Percentiles rank a stretch among this genome's conserved stretches.
These are phyloP conservation scores for Candida xiaguanensis DNA, from an alignment of 805 yeast species.

Conservation along the genomic window DNA sequence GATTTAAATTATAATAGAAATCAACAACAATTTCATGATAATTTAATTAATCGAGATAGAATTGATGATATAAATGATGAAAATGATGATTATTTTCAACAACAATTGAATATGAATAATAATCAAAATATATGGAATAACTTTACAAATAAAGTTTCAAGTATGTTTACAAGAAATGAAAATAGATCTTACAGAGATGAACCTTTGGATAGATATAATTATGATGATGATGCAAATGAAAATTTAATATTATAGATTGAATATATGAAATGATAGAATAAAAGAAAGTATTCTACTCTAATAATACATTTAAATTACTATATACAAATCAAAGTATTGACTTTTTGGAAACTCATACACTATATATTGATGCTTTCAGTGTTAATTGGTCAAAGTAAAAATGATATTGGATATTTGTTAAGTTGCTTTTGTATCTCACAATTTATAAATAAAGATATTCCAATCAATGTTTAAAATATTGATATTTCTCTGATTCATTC, in stretches of 20 bases:
- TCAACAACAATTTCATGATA: slow-evolving; percentile 21
- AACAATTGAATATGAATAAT: neutral
- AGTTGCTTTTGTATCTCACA: no score
- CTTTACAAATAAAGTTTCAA: neutral
- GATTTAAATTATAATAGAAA: slow-evolving; percentile 25
- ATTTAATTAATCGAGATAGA: slow-evolving; percentile 15
- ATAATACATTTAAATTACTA: neutral
- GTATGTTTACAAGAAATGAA: neutral
- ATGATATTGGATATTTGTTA: no score
- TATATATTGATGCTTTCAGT: no score
- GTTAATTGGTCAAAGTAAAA: no score
- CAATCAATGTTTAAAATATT: no score
- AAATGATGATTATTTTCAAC: neutral
- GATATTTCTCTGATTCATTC: no score
- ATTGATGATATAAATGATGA: neutral
- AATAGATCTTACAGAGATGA: slow-evolving; percentile 15
- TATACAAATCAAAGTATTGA: no score
- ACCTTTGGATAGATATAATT: slow-evolving; percentile 26
- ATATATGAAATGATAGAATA: neutral
- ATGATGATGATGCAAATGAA: slow-evolving; percentile 35
- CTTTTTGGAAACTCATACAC: no score
- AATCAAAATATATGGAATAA: neutral
- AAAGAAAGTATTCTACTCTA: neutral
- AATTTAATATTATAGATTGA: slow-evolving; percentile 23
- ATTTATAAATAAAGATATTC: no score